These are phyloP conservation scores for Mycena metata DNA, from an alignment of 768 basidiomycete species.

Conservation along the genomic window DNA sequence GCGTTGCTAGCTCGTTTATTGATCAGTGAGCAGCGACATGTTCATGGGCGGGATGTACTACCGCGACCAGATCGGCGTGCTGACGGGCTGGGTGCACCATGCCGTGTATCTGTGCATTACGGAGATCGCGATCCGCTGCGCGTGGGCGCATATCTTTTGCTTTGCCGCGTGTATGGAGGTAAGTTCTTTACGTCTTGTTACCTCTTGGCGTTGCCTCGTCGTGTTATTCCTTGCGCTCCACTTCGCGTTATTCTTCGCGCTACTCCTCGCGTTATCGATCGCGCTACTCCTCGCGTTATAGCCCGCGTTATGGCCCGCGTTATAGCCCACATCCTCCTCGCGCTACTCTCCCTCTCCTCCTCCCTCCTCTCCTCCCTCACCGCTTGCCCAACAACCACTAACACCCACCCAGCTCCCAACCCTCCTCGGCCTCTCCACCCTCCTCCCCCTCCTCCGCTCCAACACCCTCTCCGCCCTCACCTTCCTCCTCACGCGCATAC, in stretches of 20 bases:
- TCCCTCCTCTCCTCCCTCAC: no score
- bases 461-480: constrained; percentile 62
- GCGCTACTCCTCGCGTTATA: no score
- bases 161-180: constrained; percentile 49
- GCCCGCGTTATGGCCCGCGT: no score
- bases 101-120: constrained; percentile 55
- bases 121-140: constrained; percentile 45
- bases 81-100: constrained; percentile 67
- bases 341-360: no score
- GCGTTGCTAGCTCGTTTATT: no score
- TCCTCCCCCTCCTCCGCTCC: constrained; percentile 60
- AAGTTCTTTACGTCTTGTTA: no score
- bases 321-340: no score
- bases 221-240: no score
- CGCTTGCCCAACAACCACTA: not conserved
- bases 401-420: constrained; percentile 61
- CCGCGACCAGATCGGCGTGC: constrained; percentile 54
- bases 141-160: constrained; percentile 53
- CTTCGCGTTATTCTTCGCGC: no score
- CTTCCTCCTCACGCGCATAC: constrained; percentile 68
- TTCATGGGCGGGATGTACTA: constrained; percentile 56
- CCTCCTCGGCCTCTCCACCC: constrained; percentile 60
- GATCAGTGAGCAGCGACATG: constrained; percentile 50
- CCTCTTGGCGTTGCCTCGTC: no score
- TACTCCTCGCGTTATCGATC: no score